phyloP scores from a whole-genome alignment of 2,329 filamentous ascomycete genomes.

The Sporothrix variecibatus region DNA sequence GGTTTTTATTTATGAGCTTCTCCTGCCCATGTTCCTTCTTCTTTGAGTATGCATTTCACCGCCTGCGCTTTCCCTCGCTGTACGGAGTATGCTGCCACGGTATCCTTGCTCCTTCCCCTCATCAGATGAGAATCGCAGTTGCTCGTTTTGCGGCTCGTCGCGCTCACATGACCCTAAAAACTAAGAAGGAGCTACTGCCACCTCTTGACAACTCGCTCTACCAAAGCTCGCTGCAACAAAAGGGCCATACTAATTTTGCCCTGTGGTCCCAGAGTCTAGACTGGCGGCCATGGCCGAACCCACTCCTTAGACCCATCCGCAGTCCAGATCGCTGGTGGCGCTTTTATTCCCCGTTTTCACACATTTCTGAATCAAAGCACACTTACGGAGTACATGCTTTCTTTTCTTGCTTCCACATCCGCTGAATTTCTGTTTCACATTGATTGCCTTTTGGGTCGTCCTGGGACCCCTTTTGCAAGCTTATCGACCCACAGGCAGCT shows the following conservation, averaged over 20 bases:
- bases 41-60: background rate
- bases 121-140: background rate
- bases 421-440: background rate
- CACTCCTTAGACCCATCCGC: background rate
- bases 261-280: background rate
- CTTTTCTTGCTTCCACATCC: background rate
- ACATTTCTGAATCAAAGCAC: background rate
- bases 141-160: background rate
- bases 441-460: background rate
- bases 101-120: background rate
- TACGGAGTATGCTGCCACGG: background rate
- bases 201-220: background rate
- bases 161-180: background rate
- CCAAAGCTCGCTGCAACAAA: background rate
- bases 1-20: background rate
- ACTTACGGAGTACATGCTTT: background rate
- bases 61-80: background rate
- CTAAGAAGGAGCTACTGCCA: background rate
- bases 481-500: background rate
- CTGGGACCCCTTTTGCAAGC: background rate
- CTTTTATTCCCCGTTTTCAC: background rate
- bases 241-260: too few species aligned
- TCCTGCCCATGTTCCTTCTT: background rate
- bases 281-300: conserved; percentile 12
- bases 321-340: conserved; percentile 13